These are phyloP conservation scores for Talaromyces ruber DNA, from an alignment of 495 filamentous ascomycete species.

Conservation along the genomic window DNA sequence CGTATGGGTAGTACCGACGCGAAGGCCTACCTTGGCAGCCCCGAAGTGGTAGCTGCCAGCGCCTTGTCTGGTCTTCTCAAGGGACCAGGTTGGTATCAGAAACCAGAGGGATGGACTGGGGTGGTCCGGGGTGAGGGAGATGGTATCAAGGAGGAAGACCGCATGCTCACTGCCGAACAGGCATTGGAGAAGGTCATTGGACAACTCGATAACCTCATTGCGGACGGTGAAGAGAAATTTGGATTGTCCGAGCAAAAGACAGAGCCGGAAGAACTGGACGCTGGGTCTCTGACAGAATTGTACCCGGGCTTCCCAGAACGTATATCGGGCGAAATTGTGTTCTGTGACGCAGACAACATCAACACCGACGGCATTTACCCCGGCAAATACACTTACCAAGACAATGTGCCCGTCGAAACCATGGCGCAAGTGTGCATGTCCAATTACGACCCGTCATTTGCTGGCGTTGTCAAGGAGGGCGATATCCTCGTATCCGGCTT, in stretches of 20 bases:
- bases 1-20: slow-evolving; percentile 80
- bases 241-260: slow-evolving; percentile 13
- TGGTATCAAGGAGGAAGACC: slow-evolving; percentile 51
- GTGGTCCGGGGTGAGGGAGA: slow-evolving; percentile 65
- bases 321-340: slow-evolving; percentile 44
- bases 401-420: slow-evolving; percentile 60
- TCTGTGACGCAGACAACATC: slow-evolving; percentile 41
- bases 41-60: slow-evolving; percentile 87
- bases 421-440: slow-evolving; percentile 90
- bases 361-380: slow-evolving; percentile 70
- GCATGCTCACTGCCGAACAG: slow-evolving; percentile 54
- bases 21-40: slow-evolving; percentile 81
- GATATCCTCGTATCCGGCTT: slow-evolving; percentile 83
- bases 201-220: slow-evolving; percentile 56
- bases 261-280: slow-evolving; percentile 8
- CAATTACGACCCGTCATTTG: slow-evolving; percentile 78
- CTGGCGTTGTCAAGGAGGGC: slow-evolving; percentile 44
- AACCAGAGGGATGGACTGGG: slow-evolving; percentile 55
- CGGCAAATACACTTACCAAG: slow-evolving; percentile 85
- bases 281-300: slow-evolving; percentile 31
- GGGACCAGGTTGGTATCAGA: slow-evolving; percentile 74
- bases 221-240: slow-evolving; percentile 31
- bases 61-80: slow-evolving; percentile 70
- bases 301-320: slow-evolving; percentile 44
- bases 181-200: slow-evolving; percentile 60